These are phyloP conservation scores for Salix arbutifolia DNA, from an alignment of 345 rosid species.

Conservation along the genomic window DNA sequence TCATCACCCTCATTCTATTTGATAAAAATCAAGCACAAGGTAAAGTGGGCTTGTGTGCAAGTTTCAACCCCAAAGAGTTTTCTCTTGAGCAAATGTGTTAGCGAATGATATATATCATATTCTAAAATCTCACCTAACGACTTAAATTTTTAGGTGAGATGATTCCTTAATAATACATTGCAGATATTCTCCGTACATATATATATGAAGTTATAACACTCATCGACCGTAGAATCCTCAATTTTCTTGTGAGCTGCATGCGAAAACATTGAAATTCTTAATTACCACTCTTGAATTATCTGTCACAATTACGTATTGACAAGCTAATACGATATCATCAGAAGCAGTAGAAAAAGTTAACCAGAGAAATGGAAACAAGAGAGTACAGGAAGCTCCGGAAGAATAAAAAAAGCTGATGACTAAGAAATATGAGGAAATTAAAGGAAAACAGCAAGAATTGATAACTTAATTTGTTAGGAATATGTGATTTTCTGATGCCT, in stretches of 20 bases:
- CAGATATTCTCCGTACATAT: constrained; percentile 15
- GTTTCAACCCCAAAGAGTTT: accelerated
- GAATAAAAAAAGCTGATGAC: not conserved
- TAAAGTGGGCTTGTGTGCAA: too few species aligned
- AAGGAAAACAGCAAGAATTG: not conserved
- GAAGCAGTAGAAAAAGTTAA: not conserved
- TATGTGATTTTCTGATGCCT: not conserved
- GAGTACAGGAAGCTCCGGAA: not conserved
- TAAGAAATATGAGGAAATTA: not conserved
- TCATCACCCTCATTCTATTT: too few species aligned
- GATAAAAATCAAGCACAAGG: too few species aligned
- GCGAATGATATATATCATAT: too few species aligned
- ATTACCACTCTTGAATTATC: not conserved
- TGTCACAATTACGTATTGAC: not conserved
- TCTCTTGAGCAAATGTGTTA: too few species aligned
- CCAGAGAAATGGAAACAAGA: not conserved
- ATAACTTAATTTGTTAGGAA: not conserved
- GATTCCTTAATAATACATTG: not conserved
- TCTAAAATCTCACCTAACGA: accelerated
- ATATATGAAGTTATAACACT: constrained; percentile 2
- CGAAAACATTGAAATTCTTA: not conserved
- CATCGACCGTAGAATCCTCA: not conserved
- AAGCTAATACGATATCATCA: not conserved
- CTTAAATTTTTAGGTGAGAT: accelerated
- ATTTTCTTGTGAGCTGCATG: not conserved